Percentiles rank a stretch among this genome's conserved stretches.
These are phyloP conservation scores for Mycena kentingensis DNA, from an alignment of 768 basidiomycete genomes.

Conservation along the genomic window DNA sequence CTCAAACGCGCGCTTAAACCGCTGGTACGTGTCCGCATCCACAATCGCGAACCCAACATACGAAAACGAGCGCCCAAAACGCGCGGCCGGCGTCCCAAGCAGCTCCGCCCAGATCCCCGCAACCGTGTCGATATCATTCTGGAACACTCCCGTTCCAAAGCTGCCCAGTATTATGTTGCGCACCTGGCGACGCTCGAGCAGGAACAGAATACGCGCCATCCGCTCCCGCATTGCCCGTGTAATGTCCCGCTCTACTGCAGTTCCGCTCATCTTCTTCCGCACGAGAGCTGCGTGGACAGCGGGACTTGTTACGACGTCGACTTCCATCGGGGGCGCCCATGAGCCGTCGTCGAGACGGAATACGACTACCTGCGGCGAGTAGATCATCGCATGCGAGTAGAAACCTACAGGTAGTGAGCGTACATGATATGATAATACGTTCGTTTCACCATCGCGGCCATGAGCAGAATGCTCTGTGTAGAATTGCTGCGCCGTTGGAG, in stretches of 20 bases:
- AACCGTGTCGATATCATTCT: slow-evolving; percentile 45
- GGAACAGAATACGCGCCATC: slow-evolving; percentile 53
- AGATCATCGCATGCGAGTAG: slow-evolving; percentile 81
- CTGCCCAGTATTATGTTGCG: slow-evolving; percentile 51
- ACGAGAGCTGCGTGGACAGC: slow-evolving; percentile 70
- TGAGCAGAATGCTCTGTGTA: slow-evolving; percentile 59
- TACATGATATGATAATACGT: too few relatives aligned
- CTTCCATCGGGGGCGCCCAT: slow-evolving; percentile 56
- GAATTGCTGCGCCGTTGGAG: slow-evolving; percentile 56
- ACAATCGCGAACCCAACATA: slow-evolving; percentile 55
- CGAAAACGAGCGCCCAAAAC: slow-evolving; percentile 49
- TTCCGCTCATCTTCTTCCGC: slow-evolving; percentile 24
- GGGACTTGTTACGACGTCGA: slow-evolving; percentile 70
- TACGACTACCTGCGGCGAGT: slow-evolving; percentile 62
- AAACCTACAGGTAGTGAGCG: too few relatives aligned
- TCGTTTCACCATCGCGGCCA: too few relatives aligned
- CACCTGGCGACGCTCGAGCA: slow-evolving; percentile 51
- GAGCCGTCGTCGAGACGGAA: slow-evolving; percentile 65
- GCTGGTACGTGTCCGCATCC: slow-evolving; percentile 43
- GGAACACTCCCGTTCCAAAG: slow-evolving; percentile 61
- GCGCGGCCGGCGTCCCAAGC: slow-evolving; percentile 38
- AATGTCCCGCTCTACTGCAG: neutral
- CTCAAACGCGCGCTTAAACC: slow-evolving; percentile 15
- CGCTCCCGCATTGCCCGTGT: slow-evolving; percentile 48
- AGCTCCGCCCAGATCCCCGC: slow-evolving; percentile 55